phyloP scores from a whole-genome alignment of 306 rosid genomes.

The Quillaja saponaria region DNA sequence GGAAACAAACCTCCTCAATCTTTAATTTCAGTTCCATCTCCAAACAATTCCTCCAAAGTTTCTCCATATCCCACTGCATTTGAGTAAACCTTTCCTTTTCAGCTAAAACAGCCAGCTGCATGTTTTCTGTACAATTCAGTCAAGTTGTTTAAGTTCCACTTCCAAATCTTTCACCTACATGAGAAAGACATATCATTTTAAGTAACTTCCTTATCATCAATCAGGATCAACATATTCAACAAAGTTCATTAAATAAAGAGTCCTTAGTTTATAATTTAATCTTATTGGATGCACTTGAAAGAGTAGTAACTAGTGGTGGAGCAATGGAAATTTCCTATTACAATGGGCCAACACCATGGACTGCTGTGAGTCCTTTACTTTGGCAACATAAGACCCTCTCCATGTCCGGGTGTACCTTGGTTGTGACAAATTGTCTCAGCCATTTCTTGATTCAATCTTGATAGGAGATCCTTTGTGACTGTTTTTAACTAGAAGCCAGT shows the following conservation, averaged over 20 bases:
- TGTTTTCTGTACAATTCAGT: slow-evolving; percentile 63
- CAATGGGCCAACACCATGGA: background rate
- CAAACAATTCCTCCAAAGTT: slow-evolving; percentile 68
- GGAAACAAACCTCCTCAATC: slow-evolving; percentile 67
- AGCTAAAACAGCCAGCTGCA: slow-evolving; percentile 70
- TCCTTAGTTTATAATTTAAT: too few relatives aligned
- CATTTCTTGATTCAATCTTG: slow-evolving; percentile 85
- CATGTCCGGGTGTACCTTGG: slow-evolving; percentile 49
- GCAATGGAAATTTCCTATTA: background rate
- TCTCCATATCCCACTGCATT: slow-evolving; percentile 91
- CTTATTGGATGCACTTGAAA: too few relatives aligned
- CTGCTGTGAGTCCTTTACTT: too few relatives aligned
- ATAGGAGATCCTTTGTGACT: slow-evolving; percentile 77
- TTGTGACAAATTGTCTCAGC: slow-evolving; percentile 73
- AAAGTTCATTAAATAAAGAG: too few relatives aligned
- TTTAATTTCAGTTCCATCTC: slow-evolving; percentile 65
- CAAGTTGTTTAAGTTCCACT: slow-evolving; percentile 83
- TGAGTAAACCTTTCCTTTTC: slow-evolving; percentile 80
- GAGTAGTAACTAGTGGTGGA: too few relatives aligned
- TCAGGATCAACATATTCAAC: too few relatives aligned
- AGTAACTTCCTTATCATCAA: too few relatives aligned
- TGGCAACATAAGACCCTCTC: too few relatives aligned
- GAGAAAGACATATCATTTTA: background rate
- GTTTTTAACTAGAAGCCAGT: slow-evolving; percentile 61
- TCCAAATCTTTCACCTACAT: slow-evolving; percentile 84